Evolutionary conservation across 2,329 filamentous ascomycete species (phyloP).

Genomic region (Claviceps purpurea): DNA sequence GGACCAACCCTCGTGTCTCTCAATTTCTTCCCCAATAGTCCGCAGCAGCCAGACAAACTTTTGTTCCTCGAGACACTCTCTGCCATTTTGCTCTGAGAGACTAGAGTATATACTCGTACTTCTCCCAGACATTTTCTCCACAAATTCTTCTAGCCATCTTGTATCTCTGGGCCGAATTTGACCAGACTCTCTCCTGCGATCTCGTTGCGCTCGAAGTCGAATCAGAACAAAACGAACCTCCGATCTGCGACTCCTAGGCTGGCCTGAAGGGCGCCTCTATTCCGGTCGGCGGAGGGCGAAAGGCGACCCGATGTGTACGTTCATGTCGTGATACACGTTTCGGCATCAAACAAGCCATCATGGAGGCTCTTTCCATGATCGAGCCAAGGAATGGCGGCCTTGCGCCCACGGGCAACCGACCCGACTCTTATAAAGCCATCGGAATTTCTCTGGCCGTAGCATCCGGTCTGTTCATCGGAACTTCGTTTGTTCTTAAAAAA

Average conservation of each 20-base stretch:
- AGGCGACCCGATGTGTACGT: neutral
- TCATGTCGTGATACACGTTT: neutral
- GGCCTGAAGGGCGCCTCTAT: neutral
- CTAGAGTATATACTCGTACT: too few species aligned
- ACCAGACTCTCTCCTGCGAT: neutral
- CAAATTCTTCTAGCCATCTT: neutral
- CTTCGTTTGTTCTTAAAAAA: slow-evolving; percentile 94
- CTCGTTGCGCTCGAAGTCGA: too few species aligned
- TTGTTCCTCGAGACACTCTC: neutral
- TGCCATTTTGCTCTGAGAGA: neutral
- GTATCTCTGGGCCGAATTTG: neutral
- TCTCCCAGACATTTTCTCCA: neutral
- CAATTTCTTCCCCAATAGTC: neutral
- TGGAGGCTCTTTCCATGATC: neutral
- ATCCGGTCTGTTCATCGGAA: slow-evolving; percentile 85
- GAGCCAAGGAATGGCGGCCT: neutral
- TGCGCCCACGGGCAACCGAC: neutral
- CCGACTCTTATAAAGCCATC: slow-evolving; percentile 59
- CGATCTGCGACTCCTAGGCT: neutral
- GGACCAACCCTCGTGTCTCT: neutral
- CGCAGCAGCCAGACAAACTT: neutral
- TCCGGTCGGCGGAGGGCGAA: neutral
- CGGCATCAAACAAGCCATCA: neutral
- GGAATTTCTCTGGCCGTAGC: slow-evolving; percentile 75
- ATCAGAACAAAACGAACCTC: too few species aligned